Conservation (phyloP, 2,329 filamentous ascomycete species). For the Chaetoscypha palmicola region DNA sequence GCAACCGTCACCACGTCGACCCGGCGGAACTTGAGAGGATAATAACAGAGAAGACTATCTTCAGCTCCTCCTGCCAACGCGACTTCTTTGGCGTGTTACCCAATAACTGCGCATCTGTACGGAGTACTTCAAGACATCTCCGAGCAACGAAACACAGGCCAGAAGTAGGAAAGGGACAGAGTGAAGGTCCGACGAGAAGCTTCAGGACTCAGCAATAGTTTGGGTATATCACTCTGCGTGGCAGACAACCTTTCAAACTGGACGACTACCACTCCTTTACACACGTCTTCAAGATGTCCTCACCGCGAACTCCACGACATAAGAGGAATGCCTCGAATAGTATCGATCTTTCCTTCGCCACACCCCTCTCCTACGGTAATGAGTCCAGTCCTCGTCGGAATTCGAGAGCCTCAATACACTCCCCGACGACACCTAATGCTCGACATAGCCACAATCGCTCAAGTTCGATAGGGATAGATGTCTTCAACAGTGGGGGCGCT, state of each 20-base stretch:
- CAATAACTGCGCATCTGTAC: no score
- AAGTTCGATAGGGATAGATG: conserved; percentile 25
- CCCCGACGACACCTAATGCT: conserved; percentile 22
- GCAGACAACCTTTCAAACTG: conserved; percentile 9
- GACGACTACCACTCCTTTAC: conserved; percentile 14
- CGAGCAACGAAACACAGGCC: neutral
- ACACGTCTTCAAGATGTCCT: conserved; percentile 34
- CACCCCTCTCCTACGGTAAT: conserved; percentile 23
- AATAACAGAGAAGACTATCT: neutral
- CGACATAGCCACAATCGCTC: conserved; percentile 19
- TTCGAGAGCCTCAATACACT: conserved; percentile 28
- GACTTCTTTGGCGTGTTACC: no score
- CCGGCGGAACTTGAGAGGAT: neutral
- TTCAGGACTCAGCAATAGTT: neutral
- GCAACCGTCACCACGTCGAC: conserved; percentile 23
- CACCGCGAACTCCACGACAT: conserved; percentile 50
- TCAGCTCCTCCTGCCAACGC: conserved; percentile 9
- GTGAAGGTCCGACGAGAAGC: no score
- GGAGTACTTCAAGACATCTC: neutral
- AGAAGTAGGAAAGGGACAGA: neutral
- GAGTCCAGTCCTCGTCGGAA: conserved; percentile 18
- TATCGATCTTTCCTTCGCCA: conserved; percentile 38
- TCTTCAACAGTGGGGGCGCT: conserved; percentile 32
- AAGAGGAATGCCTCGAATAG: conserved; percentile 49
- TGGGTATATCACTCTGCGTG: conserved; percentile 1